phyloP scores from a whole-genome alignment of 805 yeast genomes.

The Brettanomyces anomalus region DNA sequence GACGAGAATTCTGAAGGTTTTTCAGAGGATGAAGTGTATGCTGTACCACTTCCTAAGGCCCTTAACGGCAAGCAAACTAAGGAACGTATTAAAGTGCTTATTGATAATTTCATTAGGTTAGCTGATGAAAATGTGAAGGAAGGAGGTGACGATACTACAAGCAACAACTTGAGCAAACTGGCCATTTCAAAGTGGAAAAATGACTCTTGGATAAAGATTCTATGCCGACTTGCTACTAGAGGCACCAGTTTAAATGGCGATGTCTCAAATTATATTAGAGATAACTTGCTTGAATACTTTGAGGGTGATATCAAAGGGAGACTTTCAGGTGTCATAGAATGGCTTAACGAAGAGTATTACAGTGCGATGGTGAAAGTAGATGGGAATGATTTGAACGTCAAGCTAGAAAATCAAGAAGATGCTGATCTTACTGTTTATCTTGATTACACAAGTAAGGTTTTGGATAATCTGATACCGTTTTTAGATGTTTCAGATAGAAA shows the following conservation, averaged over 20 bases:
- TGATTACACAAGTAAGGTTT: conserved; percentile 58
- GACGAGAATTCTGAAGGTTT: conserved; percentile 19
- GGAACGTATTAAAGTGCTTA: conserved; percentile 45
- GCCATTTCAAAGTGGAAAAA: conserved; percentile 44
- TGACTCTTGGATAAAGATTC: conserved; percentile 68
- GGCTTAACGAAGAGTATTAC: conserved; percentile 90
- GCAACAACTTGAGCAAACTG: conserved; percentile 40
- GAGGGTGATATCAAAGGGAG: conserved; percentile 63
- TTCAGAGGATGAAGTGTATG: conserved; percentile 16
- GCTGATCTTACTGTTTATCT: conserved; percentile 33
- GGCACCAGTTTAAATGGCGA: conserved; percentile 44
- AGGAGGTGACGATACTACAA: neutral
- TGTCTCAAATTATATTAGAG: conserved; percentile 55
- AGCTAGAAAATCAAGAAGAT: conserved; percentile 3
- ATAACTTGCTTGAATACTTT: conserved; percentile 62
- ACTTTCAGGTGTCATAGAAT: conserved; percentile 70
- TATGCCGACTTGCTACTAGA: conserved; percentile 74
- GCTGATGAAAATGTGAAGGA: conserved; percentile 32
- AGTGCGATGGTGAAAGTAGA: conserved; percentile 43
- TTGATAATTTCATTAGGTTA: conserved; percentile 47
- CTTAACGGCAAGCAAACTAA: conserved; percentile 47
- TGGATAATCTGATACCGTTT: conserved; percentile 78
- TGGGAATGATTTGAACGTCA: conserved; percentile 10
- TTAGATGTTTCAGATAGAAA: conserved; percentile 76
- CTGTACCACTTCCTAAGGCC: conserved; percentile 48